Evolutionary conservation across 208 protist species (phyloP).

Genomic region (Eutreptiella sp.): DNA sequence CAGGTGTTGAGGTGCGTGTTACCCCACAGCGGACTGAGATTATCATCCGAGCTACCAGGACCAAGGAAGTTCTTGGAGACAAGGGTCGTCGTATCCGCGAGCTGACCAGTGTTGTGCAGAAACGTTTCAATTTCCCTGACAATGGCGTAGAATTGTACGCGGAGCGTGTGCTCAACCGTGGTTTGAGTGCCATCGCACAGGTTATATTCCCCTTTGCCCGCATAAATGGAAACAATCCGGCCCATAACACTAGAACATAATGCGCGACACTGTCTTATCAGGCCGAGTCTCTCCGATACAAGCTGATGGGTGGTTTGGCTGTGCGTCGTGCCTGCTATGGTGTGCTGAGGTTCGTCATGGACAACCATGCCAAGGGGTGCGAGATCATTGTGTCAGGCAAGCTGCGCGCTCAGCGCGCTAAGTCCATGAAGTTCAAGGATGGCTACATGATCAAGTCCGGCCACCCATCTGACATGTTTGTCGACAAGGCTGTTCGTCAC

Average conservation of each 20-base stretch:
- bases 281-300: slow-evolving; percentile 95
- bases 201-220: too few species aligned
- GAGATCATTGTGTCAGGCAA: slow-evolving; percentile 99
- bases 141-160: slow-evolving; percentile 91
- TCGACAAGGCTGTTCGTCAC: slow-evolving; percentile 91
- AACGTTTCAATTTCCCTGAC: slow-evolving; percentile 95
- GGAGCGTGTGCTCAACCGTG: slow-evolving; percentile 90
- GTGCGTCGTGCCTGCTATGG: slow-evolving; percentile 97
- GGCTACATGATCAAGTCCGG: slow-evolving; percentile 99
- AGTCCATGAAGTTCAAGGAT: slow-evolving; percentile 98
- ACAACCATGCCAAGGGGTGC: slow-evolving; percentile 94
- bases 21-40: slow-evolving; percentile 95
- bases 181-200: slow-evolving; percentile 97
- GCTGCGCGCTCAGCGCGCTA: slow-evolving; percentile 97
- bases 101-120: slow-evolving; percentile 94
- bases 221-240: too few species aligned
- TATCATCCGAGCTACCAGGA: slow-evolving; percentile 95
- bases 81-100: slow-evolving; percentile 96
- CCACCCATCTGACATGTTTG: slow-evolving; percentile 80
- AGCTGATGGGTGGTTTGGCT: slow-evolving; percentile 95
- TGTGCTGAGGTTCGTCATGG: slow-evolving; percentile 98
- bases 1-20: slow-evolving; percentile 91
- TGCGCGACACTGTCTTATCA: too few species aligned
- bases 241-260: too few species aligned
- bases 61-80: slow-evolving; percentile 91